Evolutionary conservation across 805 yeast species (phyloP).

Genomic region (Candida michaelii): DNA sequence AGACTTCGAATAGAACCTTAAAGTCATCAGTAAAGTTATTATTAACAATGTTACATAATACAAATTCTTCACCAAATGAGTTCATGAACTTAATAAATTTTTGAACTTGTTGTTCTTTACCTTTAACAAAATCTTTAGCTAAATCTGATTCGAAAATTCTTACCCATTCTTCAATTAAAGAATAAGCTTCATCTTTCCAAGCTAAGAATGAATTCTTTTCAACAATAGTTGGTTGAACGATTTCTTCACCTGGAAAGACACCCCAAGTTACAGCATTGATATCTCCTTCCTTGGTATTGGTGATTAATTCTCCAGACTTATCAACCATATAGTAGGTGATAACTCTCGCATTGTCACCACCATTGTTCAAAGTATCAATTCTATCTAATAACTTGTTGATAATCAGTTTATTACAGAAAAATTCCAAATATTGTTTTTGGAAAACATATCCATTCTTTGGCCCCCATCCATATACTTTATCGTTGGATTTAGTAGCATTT

Average conservation of each 20-base stretch:
- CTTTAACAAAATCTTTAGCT: constrained; percentile 27
- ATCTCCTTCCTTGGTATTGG: constrained; percentile 72
- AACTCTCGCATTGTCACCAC: constrained; percentile 38
- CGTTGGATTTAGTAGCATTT: constrained; percentile 72
- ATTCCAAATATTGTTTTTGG: constrained; percentile 91
- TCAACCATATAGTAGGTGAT: constrained; percentile 79
- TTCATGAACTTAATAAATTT: constrained; percentile 43
- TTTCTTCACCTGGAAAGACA: constrained; percentile 92
- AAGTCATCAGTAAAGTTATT: constrained; percentile 67
- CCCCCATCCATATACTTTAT: constrained; percentile 88
- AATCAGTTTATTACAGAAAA: constrained; percentile 65
- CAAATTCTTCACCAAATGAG: constrained; percentile 55
- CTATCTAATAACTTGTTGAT: constrained; percentile 35
- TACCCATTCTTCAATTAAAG: constrained; percentile 81
- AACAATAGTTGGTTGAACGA: constrained; percentile 93
- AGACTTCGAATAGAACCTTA: constrained; percentile 55
- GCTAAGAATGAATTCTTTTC: constrained; percentile 90
- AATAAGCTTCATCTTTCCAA: constrained; percentile 94
- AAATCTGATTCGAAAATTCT: constrained; percentile 44
- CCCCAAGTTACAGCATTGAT: constrained; percentile 99
- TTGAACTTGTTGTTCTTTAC: constrained; percentile 27
- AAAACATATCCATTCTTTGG: constrained; percentile 90
- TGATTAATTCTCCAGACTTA: constrained; percentile 52
- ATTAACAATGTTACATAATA: constrained; percentile 85
- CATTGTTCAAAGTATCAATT: constrained; percentile 47